These are phyloP conservation scores for Asterionellopsis glacialis DNA, from an alignment of 108 stramenopile genomes.

Conservation along the genomic window DNA sequence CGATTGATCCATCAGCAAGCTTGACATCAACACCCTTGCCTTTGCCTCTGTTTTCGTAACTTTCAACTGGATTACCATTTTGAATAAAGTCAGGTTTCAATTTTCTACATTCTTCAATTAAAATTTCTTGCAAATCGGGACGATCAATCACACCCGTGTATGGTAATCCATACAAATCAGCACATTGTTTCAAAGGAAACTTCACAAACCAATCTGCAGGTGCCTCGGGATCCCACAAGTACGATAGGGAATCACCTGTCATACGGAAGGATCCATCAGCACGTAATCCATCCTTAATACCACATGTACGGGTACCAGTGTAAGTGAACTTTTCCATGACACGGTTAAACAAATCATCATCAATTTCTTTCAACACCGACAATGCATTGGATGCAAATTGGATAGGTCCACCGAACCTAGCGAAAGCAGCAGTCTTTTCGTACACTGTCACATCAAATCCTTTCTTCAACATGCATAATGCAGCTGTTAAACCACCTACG, in stretches of 20 bases:
- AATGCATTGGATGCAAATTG: slow-evolving; percentile 97
- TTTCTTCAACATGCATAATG: slow-evolving; percentile 87
- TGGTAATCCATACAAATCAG: slow-evolving; percentile 75
- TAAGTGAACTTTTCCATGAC: slow-evolving; percentile 97
- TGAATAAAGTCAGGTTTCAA: slow-evolving; percentile 76
- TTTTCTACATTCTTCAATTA: slow-evolving; percentile 90
- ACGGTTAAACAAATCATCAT: slow-evolving; percentile 79
- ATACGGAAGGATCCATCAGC: slow-evolving; percentile 84
- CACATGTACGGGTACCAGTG: slow-evolving; percentile 91
- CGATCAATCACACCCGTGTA: slow-evolving; percentile 97
- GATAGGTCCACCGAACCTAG: slow-evolving; percentile 96
- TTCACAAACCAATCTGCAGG: slow-evolving; percentile 96
- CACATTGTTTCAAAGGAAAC: slow-evolving; percentile 89
- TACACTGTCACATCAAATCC: slow-evolving; percentile 95
- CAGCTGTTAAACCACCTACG: slow-evolving; percentile 90
- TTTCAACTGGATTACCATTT: slow-evolving; percentile 76
- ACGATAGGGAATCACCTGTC: slow-evolving; percentile 81
- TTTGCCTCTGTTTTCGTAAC: slow-evolving; percentile 63
- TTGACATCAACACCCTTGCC: slow-evolving; percentile 81
- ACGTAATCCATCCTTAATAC: slow-evolving; percentile 94
- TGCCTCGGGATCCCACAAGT: slow-evolving; percentile 74
- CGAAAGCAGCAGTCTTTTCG: slow-evolving; percentile 92
- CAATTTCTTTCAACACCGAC: slow-evolving; percentile 90
- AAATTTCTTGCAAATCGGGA: slow-evolving; percentile 94
- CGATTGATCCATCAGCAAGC: slow-evolving; percentile 71